Evolutionary conservation across 441 rosid species (phyloP), one percentile per base, ranked within the genome.

Genomic region (Caryocar brasiliense): DNA sequence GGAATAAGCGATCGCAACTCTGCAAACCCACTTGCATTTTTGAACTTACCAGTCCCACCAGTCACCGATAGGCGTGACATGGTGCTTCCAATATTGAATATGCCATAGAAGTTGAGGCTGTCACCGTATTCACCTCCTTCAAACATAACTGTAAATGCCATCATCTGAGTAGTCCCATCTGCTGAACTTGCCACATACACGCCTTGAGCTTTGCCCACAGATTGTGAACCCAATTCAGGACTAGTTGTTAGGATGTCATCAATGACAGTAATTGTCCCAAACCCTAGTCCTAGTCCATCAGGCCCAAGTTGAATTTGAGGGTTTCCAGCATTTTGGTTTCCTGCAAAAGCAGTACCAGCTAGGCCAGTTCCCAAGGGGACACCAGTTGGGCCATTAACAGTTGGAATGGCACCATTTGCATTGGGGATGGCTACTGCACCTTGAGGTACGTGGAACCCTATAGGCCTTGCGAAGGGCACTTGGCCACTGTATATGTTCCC

Each of bases 401-500:
- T 80, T 11, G 97, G 97, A 43, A 83, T 58, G 17, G 84, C 95
- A 1, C 95, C 97, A 28, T 86, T 80, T 26, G 97, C 80, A 26
- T 90, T 90, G 4, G 97, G 95, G 39, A 90, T 79, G 20, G 81
- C 89, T 10, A 83, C 76, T 8, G 75, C 88, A 14, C 62, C 70
- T 11, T 71, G 0, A 0, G 97, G 95, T 7, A 88, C 83, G 33
- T 61, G 51, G 59, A 90, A 80, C 8, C 92, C 97, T 17, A 86
- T 55, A 8, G 82, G 91, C 73, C 68, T 79, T 9, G 97, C 95
- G 47, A 84, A 90, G 27, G 97, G 95, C 22, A 90, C 97, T 51
- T 83, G 95, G 12, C 95, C 94, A 10, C 70, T 77, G 62, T 86
- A 90, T 24, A 90, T 90, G 79, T 79, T 82, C 5, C 98, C 98